Evolutionary conservation across 2,329 filamentous ascomycete species (phyloP), one percentile per base, ranked within the genome.

Genomic region (Tolypocladium album): DNA sequence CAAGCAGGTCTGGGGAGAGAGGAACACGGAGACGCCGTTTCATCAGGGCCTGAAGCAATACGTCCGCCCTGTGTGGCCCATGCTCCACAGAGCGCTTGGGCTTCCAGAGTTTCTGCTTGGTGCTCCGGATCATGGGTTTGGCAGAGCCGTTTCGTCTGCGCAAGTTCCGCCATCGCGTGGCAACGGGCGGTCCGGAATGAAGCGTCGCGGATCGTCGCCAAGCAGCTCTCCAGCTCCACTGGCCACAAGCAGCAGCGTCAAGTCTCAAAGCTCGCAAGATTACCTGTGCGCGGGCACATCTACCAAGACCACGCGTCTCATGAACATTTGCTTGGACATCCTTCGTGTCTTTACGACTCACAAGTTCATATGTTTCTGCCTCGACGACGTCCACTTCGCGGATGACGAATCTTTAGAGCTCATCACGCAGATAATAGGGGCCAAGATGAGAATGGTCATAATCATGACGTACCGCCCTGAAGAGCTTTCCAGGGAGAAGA

Each of bases 351-450:
- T 97, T 59, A 88, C 90, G 0, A 81, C 87, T 24, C 87, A 92
- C 70, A 94, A 92, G 67, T 86, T 96, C 67, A 92, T 96, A 59
- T 95, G 90, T 68, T 87, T 96, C 66, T 92, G 87, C 66, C 75
- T 97, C 36, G 93, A 97, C 68, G 93, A 97, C 72, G 76, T 97
- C 39, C 92, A 97, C 67, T 94, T 91, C 71, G 91, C 92, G 8
- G 93, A 97, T 69, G 84, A 88, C 34, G 93, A 97, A 71, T 94
- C 89, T 17, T 76, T 94, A 56, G 90, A 96, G 61, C 78, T 97
- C 58, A 87, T 97, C 45, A 83, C 87, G 20, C 88, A 92, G 67
- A 91, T 97, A 58, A 85, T 96, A 59, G 80, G 82, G 57, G 86
- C 88, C 1, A 88, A 88, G 64, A 84, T 97, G 62, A 90, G 89